These are phyloP conservation scores for Besnoitia besnoiti DNA, from an alignment of 169 alveolate species.

Conservation along the genomic window DNA sequence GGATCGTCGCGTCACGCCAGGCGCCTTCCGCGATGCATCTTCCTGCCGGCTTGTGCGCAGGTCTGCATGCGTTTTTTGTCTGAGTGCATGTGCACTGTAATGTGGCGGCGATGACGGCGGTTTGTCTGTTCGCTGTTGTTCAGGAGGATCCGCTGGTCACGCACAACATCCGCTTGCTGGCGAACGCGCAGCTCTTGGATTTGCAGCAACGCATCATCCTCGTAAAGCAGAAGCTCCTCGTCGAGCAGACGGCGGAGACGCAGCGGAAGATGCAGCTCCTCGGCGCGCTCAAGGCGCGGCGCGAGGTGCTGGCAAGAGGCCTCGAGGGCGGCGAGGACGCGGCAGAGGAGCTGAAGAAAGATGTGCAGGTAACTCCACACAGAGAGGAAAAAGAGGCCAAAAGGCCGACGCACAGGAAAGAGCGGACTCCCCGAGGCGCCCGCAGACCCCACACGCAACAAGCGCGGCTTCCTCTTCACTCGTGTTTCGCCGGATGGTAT, in stretches of 20 bases:
- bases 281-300: background rate
- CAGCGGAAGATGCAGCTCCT: conserved; percentile 32
- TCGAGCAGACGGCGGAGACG: conserved; percentile 39
- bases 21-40: too few species aligned
- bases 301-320: background rate
- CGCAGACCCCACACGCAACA: too few species aligned
- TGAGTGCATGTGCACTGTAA: background rate
- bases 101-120: background rate
- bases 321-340: background rate
- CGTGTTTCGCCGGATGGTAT: too few species aligned
- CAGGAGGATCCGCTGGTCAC: conserved; percentile 62
- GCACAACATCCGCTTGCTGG: conserved; percentile 61
- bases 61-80: background rate
- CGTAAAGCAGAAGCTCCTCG: conserved; percentile 46
- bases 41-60: background rate
- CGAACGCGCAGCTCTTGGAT: conserved; percentile 48
- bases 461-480: too few species aligned
- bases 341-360: conserved; percentile 44
- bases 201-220: conserved; percentile 55
- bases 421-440: too few species aligned
- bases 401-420: background rate
- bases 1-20: too few species aligned
- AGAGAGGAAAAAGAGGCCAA: background rate
- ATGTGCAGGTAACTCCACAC: background rate
- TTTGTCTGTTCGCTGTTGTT: background rate